These are phyloP conservation scores for Actinidia arguta DNA, from an alignment of 179 eudicot genomes.

Conservation along the genomic window DNA sequence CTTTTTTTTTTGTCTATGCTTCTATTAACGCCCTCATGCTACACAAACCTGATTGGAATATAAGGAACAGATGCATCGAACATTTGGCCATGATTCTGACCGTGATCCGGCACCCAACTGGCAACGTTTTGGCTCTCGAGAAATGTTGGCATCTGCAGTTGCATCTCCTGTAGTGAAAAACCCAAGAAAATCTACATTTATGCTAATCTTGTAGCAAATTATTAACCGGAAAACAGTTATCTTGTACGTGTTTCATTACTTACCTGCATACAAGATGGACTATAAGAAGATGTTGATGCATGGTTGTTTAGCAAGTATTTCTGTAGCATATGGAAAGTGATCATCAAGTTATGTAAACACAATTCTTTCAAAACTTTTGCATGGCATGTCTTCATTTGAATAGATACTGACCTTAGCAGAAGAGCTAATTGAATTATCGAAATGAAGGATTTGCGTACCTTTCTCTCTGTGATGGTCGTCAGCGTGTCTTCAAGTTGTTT, in stretches of 20 bases:
- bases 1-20: no score
- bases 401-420: no score
- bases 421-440: no score
- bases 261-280: slow-evolving; percentile 47
- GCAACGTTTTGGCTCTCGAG: no score
- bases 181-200: neutral
- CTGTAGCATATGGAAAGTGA: slow-evolving; percentile 24
- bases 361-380: no score
- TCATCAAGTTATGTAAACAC: neutral
- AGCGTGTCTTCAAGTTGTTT: slow-evolving; percentile 46
- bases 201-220: no score
- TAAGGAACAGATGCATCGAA: slow-evolving; percentile 35
- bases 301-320: slow-evolving; percentile 47
- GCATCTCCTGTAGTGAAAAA: neutral
- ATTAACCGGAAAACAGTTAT: neutral
- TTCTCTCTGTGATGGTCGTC: slow-evolving; percentile 51
- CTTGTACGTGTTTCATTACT: neutral
- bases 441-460: no score
- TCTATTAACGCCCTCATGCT: neutral
- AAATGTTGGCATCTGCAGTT: slow-evolving; percentile 36
- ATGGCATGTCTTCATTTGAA: no score
- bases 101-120: no score
- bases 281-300: slow-evolving; percentile 26
- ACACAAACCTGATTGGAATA: slow-evolving; percentile 35
- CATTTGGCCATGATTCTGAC: slow-evolving; percentile 38